Evolutionary conservation across 148 eudicot species (phyloP).

Genomic region (Euryodendron excelsum): DNA sequence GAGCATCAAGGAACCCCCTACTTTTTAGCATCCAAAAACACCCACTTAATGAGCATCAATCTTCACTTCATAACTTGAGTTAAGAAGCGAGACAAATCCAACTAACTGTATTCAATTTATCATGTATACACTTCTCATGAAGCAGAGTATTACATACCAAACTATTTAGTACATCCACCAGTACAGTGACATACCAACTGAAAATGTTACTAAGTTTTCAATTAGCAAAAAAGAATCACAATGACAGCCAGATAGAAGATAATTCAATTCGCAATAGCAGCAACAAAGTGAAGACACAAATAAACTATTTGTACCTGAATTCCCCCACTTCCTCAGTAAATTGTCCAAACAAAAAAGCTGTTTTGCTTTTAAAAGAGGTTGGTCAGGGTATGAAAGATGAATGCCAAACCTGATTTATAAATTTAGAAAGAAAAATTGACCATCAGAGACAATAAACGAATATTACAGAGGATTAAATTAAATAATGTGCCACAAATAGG

Average conservation of each 20-base stretch:
- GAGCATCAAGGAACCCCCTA: no score
- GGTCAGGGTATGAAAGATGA: constrained; percentile 62
- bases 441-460: not conserved
- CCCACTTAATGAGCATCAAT: no score
- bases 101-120: no score
- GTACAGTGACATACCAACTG: no score
- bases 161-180: no score
- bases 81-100: no score
- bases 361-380: constrained; percentile 82
- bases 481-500: not conserved
- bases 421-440: not conserved
- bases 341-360: constrained; percentile 79
- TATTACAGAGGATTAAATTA: not conserved
- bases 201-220: no score
- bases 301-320: constrained; percentile 42
- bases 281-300: constrained; percentile 12
- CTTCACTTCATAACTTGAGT: no score
- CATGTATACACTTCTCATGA: no score
- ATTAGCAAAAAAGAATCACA: no score
- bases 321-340: constrained; percentile 61
- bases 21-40: no score
- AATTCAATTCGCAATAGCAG: not conserved
- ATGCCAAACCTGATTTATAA: constrained; percentile 44
- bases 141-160: no score
- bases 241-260: not conserved